Evolutionary conservation across 805 yeast species (phyloP).

Genomic region (Nakazawaea wyomingensis): DNA sequence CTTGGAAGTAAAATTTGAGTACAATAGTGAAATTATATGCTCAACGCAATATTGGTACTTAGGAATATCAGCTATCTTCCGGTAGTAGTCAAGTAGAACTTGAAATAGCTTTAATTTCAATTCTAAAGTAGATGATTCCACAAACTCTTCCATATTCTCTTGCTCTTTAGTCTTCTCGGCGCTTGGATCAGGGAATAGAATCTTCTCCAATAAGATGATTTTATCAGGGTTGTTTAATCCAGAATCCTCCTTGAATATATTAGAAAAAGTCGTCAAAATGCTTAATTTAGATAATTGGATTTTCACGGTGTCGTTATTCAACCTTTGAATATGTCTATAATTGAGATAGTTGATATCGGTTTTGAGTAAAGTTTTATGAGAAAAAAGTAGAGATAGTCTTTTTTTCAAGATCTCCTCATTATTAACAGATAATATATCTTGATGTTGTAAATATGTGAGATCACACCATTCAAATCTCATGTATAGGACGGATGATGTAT

Average conservation of each 20-base stretch:
- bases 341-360: conserved; percentile 47
- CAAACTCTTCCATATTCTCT: conserved; percentile 53
- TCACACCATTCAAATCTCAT: conserved; percentile 32
- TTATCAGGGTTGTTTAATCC: conserved; percentile 23
- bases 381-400: conserved; percentile 7
- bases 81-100: conserved; percentile 55
- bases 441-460: conserved; percentile 19
- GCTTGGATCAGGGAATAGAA: conserved; percentile 30
- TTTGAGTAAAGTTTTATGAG: neutral
- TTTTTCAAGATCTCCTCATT: conserved; percentile 6
- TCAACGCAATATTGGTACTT: conserved; percentile 47
- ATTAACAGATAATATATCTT: conserved; percentile 10
- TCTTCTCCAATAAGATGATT: conserved; percentile 36
- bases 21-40: conserved; percentile 40
- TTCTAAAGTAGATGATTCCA: conserved; percentile 57
- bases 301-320: conserved; percentile 45
- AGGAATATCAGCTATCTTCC: conserved; percentile 22
- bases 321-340: conserved; percentile 50
- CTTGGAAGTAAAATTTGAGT: conserved; percentile 29
- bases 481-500: neutral
- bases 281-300: conserved; percentile 66
- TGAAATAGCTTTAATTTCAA: conserved; percentile 74
- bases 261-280: conserved; percentile 62
- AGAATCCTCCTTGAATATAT: conserved; percentile 33
- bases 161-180: conserved; percentile 27